Percentiles rank a stretch among this genome's conserved stretches.
Evolutionary conservation across 768 basidiomycete genomes (phyloP).

Genomic region (Basidioascus undulatus): DNA sequence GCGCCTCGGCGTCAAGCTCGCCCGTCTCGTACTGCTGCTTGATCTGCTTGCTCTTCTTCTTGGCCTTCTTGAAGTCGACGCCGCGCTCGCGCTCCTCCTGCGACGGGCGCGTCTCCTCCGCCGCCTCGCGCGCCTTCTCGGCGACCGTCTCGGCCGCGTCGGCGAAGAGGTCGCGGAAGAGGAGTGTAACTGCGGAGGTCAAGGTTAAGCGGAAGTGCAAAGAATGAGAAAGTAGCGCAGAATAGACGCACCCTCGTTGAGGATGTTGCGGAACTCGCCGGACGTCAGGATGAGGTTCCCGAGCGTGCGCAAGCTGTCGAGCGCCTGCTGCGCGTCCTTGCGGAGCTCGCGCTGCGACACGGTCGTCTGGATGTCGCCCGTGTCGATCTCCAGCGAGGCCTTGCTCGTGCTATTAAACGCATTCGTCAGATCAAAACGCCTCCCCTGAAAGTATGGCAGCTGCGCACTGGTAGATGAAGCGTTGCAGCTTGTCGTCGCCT

Average conservation of each 20-base stretch:
- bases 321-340: not conserved
- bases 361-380: too few relatives aligned
- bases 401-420: too few relatives aligned
- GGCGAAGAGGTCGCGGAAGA: slow-evolving; percentile 20
- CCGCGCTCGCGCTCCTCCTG: slow-evolving; percentile 14
- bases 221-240: not conserved
- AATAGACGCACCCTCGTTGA: too few relatives aligned
- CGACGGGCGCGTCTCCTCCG: slow-evolving; percentile 13
- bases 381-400: not conserved
- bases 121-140: slow-evolving; percentile 18
- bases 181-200: slow-evolving; percentile 13
- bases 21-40: slow-evolving; percentile 17
- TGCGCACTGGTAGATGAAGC: slow-evolving; percentile 19
- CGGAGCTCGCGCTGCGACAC: not conserved
- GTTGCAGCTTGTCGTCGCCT: slow-evolving; percentile 14
- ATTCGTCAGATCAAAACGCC: too few relatives aligned
- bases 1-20: slow-evolving; percentile 14
- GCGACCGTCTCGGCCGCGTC: slow-evolving; percentile 19
- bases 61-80: not conserved
- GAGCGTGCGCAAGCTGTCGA: slow-evolving; percentile 17
- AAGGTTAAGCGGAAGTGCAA: too few relatives aligned
- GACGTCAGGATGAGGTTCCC: slow-evolving; percentile 17
- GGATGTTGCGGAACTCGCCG: too few relatives aligned
- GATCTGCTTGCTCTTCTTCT: slow-evolving; percentile 17
- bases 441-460: too few relatives aligned